Conservation (phyloP, 495 filamentous ascomycete genomes). For the Penicillium flavigenum region DNA sequence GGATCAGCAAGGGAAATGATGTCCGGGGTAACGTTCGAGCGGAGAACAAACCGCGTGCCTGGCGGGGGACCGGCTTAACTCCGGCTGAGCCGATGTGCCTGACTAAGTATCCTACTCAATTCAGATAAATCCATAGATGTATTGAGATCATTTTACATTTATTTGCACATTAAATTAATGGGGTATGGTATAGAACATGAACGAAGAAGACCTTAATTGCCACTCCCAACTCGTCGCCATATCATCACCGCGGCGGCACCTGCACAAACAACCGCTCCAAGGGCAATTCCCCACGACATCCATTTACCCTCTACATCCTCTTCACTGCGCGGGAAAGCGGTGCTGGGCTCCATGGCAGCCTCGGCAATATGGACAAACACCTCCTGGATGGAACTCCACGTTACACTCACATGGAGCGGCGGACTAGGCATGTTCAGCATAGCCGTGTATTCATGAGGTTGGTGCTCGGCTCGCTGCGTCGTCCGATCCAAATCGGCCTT, state of each 20-base stretch:
- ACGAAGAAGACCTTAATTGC: conserved; percentile 19
- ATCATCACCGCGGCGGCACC: conserved; percentile 79
- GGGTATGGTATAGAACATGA: background rate
- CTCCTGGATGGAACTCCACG: conserved; percentile 86
- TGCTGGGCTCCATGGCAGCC: conserved; percentile 83
- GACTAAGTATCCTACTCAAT: background rate
- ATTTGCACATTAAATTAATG: background rate
- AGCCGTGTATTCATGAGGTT: conserved; percentile 89
- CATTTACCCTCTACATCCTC: conserved; percentile 78
- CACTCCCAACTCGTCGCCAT: conserved; percentile 55
- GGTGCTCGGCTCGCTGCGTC: conserved; percentile 83
- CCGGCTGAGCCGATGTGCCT: conserved; percentile 13
- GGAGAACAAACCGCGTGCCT: conserved; percentile 34
- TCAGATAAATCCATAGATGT: background rate
- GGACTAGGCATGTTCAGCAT: conserved; percentile 70
- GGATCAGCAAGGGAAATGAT: conserved; percentile 23
- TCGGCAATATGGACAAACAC: conserved; percentile 89
- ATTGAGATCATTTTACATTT: background rate
- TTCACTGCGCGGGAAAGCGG: conserved; percentile 80
- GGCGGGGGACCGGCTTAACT: conserved; percentile 28
- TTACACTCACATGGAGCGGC: conserved; percentile 90
- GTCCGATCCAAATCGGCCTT: conserved; percentile 95
- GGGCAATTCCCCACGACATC: conserved; percentile 79
- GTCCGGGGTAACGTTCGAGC: conserved; percentile 32
- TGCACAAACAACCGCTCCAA: conserved; percentile 77